Evolutionary conservation across 1,284 basidiomycete genomes (phyloP).

Genomic region (Mixia osmundae): DNA sequence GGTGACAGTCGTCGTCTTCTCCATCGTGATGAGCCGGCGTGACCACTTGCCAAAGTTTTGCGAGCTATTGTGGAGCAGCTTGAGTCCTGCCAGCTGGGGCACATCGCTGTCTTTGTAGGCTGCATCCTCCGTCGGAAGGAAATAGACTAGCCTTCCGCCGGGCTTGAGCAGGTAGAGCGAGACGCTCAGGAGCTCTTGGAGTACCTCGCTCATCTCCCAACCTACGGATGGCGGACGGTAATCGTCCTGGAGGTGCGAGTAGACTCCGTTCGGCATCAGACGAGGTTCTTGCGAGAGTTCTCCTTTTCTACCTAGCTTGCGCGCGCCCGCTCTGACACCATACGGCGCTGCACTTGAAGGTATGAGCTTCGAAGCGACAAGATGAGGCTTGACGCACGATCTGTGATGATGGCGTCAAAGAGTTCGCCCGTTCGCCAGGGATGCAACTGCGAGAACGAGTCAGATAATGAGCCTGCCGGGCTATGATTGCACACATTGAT

Average conservation of each 20-base stretch:
- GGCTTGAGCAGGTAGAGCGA: constrained; percentile 66
- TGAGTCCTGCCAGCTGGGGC: constrained; percentile 53
- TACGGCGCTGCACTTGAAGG: constrained; percentile 29
- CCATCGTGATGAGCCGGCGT: constrained; percentile 71
- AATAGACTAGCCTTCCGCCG: constrained; percentile 75
- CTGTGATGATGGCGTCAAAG: constrained; percentile 42
- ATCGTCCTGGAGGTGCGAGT: constrained; percentile 18
- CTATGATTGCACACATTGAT: not conserved
- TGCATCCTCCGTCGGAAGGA: constrained; percentile 74
- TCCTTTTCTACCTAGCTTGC: constrained; percentile 49
- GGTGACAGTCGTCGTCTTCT: constrained; percentile 32
- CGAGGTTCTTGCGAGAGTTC: constrained; percentile 17
- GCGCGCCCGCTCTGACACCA: constrained; percentile 88
- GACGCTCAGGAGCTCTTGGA: constrained; percentile 49
- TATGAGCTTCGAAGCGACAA: not conserved
- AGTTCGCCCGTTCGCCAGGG: constrained; percentile 70
- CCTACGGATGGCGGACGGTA: constrained; percentile 21
- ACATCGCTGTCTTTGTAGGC: constrained; percentile 72
- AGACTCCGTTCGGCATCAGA: constrained; percentile 20
- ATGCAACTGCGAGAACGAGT: constrained; percentile 26
- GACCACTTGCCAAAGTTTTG: constrained; percentile 96
- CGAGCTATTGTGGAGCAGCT: constrained; percentile 60
- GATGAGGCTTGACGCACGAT: constrained; percentile 8
- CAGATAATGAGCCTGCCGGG: not conserved
- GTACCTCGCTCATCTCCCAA: constrained; percentile 20